Base-by-base conservation (phyloP, 2,329 filamentous ascomycete species). In the Fusarium pseudograminearum region DNA sequence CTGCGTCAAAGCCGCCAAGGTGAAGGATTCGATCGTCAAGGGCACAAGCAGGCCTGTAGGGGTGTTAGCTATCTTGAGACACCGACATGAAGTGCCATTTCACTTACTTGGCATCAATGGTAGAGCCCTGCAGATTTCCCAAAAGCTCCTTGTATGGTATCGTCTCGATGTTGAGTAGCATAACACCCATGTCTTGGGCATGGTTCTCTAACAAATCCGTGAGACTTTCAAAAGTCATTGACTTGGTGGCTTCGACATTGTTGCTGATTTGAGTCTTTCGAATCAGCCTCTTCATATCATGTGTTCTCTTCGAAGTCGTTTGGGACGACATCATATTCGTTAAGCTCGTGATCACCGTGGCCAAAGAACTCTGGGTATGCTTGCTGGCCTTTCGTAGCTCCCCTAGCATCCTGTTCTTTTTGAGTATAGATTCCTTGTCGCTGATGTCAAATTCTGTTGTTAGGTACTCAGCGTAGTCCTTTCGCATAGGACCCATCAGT, bases 251-350 rank as follows among this genome's bases (percentile, higher is more conserved):
- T 20, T 65, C 61, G 2, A 65, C 34, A 6, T 65, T 65, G 16
- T 65, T 65, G 10, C 48, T 56, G 1, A 65, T 65, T 18, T 65
- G 54, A 3, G 31, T 30, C 36, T 65, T 47, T 20, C 62, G 40
- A 18, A 65, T 3, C 28, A 65, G 36, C 2, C 61, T 50, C 36
- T 65, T 65, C 54, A 65, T 54, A 5, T 65, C 62, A 30, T 65
- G 54, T 2, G 61, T 65, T 41, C 42, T 60, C 41, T 65, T 65
- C 1, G 62, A 65, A 1, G 62, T 65, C 0, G 62, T 65, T 30
- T 65, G 62, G 9, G 63, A 64, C 15, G 62, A 65, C 36, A 65
- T 47, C 62, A 65, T 65, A 5, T 61, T 65, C 10, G 54, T 26
- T 0, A 65, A 22, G 4, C 46, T 65, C 9, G 61, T 42, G 0